Evolutionary conservation across 2,329 filamentous ascomycete species (phyloP).

Genomic region (Cladosporium sphaerospermum): DNA sequence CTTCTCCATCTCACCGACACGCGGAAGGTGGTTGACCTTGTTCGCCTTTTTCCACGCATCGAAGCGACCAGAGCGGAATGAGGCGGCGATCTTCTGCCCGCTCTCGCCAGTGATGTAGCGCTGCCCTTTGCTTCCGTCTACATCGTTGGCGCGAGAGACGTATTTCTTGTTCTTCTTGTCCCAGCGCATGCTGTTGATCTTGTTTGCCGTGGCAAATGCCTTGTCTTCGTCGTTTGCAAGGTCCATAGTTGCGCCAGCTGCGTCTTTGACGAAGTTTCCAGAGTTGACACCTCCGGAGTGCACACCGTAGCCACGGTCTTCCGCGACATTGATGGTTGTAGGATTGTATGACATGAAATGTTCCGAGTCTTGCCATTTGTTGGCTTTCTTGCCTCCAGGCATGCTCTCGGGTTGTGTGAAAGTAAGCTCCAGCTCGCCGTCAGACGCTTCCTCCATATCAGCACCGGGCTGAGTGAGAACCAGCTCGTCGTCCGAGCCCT

Average conservation of each 20-base stretch:
- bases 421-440: constrained; percentile 51
- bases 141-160: constrained; percentile 83
- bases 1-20: constrained; percentile 73
- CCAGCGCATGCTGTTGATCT: constrained; percentile 73
- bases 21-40: constrained; percentile 69
- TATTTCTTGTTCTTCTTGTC: constrained; percentile 97
- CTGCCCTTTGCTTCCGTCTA: constrained; percentile 71
- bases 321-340: constrained; percentile 68
- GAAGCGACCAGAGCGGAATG: constrained; percentile 88
- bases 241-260: constrained; percentile 86
- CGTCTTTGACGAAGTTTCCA: constrained; percentile 77
- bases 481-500: constrained; percentile 34
- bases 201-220: constrained; percentile 70
- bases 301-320: constrained; percentile 90
- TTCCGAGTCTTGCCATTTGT: constrained; percentile 73
- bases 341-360: constrained; percentile 97
- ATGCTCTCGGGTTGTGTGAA: constrained; percentile 34
- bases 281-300: constrained; percentile 62
- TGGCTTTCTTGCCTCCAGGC: constrained; percentile 17
- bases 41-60: constrained; percentile 87
- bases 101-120: constrained; percentile 79
- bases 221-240: constrained; percentile 83
- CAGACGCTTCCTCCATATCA: constrained; percentile 39
- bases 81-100: constrained; percentile 91
- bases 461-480: constrained; percentile 27